Evolutionary conservation across 2,329 filamentous ascomycete genomes (phyloP), one percentile per base, ranked within the genome.

Genomic region (Diaporthe longicolla): DNA sequence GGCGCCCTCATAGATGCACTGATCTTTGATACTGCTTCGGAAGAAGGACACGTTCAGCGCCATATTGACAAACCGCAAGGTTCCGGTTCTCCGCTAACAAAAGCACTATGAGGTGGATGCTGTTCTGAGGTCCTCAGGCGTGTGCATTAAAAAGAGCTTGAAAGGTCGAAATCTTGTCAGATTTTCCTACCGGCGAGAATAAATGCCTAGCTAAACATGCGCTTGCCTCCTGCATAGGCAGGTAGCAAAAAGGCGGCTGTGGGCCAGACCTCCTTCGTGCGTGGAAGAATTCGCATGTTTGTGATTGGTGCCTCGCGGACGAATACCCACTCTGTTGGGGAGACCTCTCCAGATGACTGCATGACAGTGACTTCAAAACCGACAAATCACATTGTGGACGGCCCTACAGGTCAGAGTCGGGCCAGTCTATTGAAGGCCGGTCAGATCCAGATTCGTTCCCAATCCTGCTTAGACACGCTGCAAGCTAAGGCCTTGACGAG

Each of bases 11-110:
- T 59, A 59, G 35, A 17, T 59, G 35, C 57, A 59, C n/a, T n/a
- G 57, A 26, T 59, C 57, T 35, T 59, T 59, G 57, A 59, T 35
- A n/a, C 9, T 13, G 26, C 57, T 59, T 35, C 57, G 57, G 17
- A 59, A 59, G 57, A 59, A 59, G 13, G 19, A 40, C 19, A n/a
- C 57, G 11, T 59, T n/a, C 5, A 59, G 21, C 35, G 57, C 40
- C 57, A 59, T 59, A 4, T 59, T 59, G 21, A 21, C 11, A 8
- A 59, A n/a, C 26, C 35, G 57, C 10, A 32, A 59, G 7, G n/a
- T 13, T 32, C 4, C 17, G 4, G 32, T 11, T 40, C n/a, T 24
- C 35, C 35, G 35, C 21, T 7, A 59, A n/a, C 19, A 40, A 6
- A 35, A 10, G 3, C 4, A 37, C 35, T 13, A 7, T 15, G 35